Evolutionary conservation across 441 rosid genomes (phyloP).

Genomic region (California macrophylla): DNA sequence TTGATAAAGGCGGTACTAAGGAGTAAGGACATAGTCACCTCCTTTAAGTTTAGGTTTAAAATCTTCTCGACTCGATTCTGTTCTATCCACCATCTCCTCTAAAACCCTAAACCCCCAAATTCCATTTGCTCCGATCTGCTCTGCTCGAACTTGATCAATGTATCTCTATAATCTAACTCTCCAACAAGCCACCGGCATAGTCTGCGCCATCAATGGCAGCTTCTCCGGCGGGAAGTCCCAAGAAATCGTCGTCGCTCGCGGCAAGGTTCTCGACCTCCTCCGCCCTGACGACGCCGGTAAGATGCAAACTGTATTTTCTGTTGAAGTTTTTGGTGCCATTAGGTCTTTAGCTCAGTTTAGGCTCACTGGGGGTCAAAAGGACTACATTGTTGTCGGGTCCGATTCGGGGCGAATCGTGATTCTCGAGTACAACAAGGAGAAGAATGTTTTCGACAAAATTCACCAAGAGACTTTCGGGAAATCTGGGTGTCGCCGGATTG

Average conservation of each 20-base stretch:
- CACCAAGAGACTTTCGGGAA: conserved; percentile 96
- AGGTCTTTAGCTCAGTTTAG: conserved; percentile 81
- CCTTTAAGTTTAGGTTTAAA: background rate
- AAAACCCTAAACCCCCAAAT: background rate
- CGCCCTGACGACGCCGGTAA: conserved; percentile 88
- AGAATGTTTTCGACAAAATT: conserved; percentile 69
- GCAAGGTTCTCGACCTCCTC: conserved; percentile 81
- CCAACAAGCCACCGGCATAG: conserved; percentile 81
- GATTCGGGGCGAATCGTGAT: conserved; percentile 94
- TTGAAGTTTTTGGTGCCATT: conserved; percentile 80
- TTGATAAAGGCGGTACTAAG: no score
- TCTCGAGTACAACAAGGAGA: conserved; percentile 73
- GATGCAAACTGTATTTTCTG: conserved; percentile 78
- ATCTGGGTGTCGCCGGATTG: conserved; percentile 86
- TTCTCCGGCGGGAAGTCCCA: conserved; percentile 83
- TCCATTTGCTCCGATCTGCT: background rate
- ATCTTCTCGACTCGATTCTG: background rate
- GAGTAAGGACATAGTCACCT: no score
- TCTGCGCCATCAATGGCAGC: conserved; percentile 71
- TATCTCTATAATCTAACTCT: conserved; percentile 83
- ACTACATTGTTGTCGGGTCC: conserved; percentile 85
- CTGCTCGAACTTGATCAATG: conserved; percentile 29
- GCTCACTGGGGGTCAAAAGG: conserved; percentile 81
- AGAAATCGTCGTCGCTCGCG: conserved; percentile 92
- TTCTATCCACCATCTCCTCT: background rate